These are phyloP conservation scores for Quercus tomentella DNA, from an alignment of 331 rosid genomes.

Conservation along the genomic window DNA sequence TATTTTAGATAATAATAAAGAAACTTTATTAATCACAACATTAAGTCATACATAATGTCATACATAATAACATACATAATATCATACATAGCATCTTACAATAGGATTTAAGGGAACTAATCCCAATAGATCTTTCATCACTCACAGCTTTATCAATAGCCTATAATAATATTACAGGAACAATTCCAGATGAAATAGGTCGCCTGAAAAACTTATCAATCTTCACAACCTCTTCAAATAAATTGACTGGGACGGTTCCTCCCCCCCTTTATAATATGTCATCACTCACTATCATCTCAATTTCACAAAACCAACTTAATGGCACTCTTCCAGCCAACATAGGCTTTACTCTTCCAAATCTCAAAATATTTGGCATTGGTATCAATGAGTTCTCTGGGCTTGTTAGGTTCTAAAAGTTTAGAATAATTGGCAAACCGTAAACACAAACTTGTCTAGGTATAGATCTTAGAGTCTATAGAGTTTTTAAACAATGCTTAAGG, in stretches of 20 bases:
- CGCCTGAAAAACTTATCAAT: background rate
- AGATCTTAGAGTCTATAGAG: too few species aligned
- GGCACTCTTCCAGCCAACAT: slow-evolving; percentile 12
- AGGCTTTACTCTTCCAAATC: slow-evolving; percentile 3
- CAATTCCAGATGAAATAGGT: background rate
- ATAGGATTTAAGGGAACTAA: too few species aligned
- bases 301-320: background rate
- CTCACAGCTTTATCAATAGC: background rate
- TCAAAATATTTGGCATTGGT: background rate
- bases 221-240: background rate
- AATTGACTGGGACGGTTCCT: background rate
- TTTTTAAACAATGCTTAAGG: too few species aligned
- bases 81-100: too few species aligned
- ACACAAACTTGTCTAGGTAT: too few species aligned
- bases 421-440: too few species aligned
- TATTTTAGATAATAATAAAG: too few species aligned
- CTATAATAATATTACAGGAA: background rate
- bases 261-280: slow-evolving; percentile 14
- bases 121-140: background rate
- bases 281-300: background rate
- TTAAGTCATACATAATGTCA: too few species aligned
- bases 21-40: too few species aligned
- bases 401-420: too few species aligned
- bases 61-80: too few species aligned
- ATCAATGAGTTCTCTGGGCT: background rate